Evolutionary conservation across 495 filamentous ascomycete species (phyloP).

Genomic region (Polyplosphaeria fusca): DNA sequence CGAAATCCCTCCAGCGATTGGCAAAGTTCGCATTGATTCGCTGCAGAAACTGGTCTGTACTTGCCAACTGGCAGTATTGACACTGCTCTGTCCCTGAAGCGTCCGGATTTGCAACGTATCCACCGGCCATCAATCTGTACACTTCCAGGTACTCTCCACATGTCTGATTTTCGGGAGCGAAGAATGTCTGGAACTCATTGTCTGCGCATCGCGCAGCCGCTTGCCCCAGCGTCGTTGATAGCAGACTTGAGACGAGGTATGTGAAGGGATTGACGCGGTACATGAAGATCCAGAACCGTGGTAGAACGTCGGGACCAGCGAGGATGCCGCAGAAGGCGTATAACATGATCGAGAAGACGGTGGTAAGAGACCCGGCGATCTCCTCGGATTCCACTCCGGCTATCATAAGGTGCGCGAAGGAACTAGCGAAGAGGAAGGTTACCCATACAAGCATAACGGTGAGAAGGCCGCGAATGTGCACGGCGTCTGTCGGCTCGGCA

Average conservation of each 20-base stretch:
- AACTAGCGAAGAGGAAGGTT: constrained; percentile 52
- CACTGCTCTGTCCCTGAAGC: constrained; percentile 1
- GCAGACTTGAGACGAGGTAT: constrained; percentile 63
- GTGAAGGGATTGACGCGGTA: constrained; percentile 74
- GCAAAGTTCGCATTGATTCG: constrained; percentile 48
- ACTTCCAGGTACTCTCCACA: constrained; percentile 57
- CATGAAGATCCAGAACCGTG: constrained; percentile 83
- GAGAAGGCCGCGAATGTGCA: constrained; percentile 58
- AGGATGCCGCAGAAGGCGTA: constrained; percentile 63
- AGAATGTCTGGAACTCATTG: constrained; percentile 58
- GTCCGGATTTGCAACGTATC: not conserved
- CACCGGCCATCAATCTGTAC: constrained; percentile 47
- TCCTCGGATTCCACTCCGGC: constrained; percentile 65
- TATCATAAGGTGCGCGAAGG: constrained; percentile 60
- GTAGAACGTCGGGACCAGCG: constrained; percentile 57
- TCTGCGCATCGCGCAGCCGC: constrained; percentile 55
- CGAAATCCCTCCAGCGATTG: constrained; percentile 69
- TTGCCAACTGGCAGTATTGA: constrained; percentile 50
- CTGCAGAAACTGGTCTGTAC: constrained; percentile 61
- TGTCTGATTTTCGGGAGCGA: constrained; percentile 50
- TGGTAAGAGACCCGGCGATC: constrained; percentile 62
- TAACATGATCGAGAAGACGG: constrained; percentile 62
- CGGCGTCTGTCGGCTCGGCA: constrained; percentile 54
- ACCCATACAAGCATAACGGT: constrained; percentile 59
- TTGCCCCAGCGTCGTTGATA: constrained; percentile 62